Percentiles rank a stretch among this genome's conserved stretches.
Conservation (phyloP, 208 protist genomes). For the Trypanosoma melophagium region DNA sequence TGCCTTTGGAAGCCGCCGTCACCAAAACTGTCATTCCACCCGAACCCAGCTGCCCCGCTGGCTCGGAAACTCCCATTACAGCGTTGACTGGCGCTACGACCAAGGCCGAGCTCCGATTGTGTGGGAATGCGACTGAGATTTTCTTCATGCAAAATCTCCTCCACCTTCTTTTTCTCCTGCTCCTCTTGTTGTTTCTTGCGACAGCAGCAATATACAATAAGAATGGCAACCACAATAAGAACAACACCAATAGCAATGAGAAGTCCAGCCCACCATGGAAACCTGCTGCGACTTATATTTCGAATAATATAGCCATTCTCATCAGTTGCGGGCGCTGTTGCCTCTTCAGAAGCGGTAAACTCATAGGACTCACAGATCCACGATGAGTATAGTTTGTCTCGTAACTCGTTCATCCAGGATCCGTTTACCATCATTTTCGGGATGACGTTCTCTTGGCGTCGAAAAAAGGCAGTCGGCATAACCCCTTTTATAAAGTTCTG, state of each 20-base stretch:
- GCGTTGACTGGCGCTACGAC: no score
- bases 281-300: neutral
- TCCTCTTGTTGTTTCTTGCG: constrained; percentile 29
- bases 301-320: constrained; percentile 15
- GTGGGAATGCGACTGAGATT: constrained; percentile 53
- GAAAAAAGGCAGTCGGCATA: neutral
- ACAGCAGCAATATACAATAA: constrained; percentile 50
- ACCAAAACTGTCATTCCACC: no score
- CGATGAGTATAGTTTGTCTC: constrained; percentile 40
- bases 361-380: constrained; percentile 71
- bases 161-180: constrained; percentile 19
- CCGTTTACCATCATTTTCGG: constrained; percentile 33
- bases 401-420: constrained; percentile 47
- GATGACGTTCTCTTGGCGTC: neutral
- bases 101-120: constrained; percentile 55
- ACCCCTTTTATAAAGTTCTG: constrained; percentile 5
- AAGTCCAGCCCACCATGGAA: constrained; percentile 60
- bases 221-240: constrained; percentile 32
- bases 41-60: no score
- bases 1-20: no score
- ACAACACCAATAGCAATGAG: constrained; percentile 23
- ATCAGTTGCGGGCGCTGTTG: constrained; percentile 13
- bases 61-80: no score
- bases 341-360: constrained; percentile 41
- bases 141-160: constrained; percentile 20